phyloP scores from a whole-genome alignment of 805 yeast species.

The Wickerhamiella siamensis region DNA sequence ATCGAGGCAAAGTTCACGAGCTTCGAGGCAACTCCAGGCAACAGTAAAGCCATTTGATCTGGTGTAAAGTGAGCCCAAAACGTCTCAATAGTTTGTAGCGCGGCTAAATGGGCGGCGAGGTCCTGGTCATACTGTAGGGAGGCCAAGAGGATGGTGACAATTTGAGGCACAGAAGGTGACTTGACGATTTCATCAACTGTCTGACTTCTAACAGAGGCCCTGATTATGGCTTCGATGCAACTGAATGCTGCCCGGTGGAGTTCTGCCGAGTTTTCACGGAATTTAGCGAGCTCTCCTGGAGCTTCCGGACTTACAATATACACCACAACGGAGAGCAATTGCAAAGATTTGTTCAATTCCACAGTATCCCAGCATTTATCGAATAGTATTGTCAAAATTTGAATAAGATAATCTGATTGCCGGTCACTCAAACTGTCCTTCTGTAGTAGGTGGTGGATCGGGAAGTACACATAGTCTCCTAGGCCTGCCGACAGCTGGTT shows the following conservation, averaged over 20 bases:
- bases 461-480: slow-evolving; percentile 51
- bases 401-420: slow-evolving; percentile 33
- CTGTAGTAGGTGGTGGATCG: slow-evolving; percentile 40
- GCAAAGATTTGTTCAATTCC: slow-evolving; percentile 14
- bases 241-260: slow-evolving; percentile 19
- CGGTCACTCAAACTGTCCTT: slow-evolving; percentile 32
- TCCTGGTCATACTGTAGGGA: slow-evolving; percentile 14
- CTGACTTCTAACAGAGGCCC: slow-evolving; percentile 9
- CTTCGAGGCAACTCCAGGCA: slow-evolving; percentile 13
- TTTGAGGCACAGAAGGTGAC: slow-evolving; percentile 17
- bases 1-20: slow-evolving; percentile 10
- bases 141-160: slow-evolving; percentile 15
- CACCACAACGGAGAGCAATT: slow-evolving; percentile 16
- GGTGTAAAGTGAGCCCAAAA: slow-evolving; percentile 7
- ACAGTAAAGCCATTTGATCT: slow-evolving; percentile 10
- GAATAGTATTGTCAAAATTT: slow-evolving; percentile 33
- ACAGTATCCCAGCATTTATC: slow-evolving; percentile 13
- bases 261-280: slow-evolving; percentile 12
- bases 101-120: slow-evolving; percentile 13
- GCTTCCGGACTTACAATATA: slow-evolving; percentile 18
- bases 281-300: slow-evolving; percentile 8
- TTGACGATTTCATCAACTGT: slow-evolving; percentile 8
- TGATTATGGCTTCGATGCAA: slow-evolving; percentile 15
- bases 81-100: slow-evolving; percentile 11
- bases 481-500: slow-evolving; percentile 15